phyloP scores from a whole-genome alignment of 352 stramenopile species.

The Phytophthora citrophthora region DNA sequence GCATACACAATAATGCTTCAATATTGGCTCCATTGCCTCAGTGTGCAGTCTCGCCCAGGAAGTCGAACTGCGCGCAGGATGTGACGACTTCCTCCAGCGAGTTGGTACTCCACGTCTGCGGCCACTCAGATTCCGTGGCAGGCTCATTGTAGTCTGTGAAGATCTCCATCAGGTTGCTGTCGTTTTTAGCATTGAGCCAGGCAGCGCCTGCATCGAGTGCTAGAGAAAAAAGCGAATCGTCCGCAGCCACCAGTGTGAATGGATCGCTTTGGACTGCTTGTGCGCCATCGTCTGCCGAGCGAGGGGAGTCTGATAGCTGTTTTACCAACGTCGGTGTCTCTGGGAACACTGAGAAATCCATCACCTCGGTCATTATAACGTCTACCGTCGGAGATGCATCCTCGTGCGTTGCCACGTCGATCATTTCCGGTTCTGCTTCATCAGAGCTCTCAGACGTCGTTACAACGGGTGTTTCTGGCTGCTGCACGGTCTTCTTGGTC shows the following conservation, averaged over 20 bases:
- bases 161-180: constrained; percentile 43
- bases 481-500: constrained; percentile 27
- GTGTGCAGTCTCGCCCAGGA: constrained; percentile 25
- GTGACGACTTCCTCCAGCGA: constrained; percentile 50
- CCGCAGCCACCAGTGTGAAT: constrained; percentile 27
- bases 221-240: constrained; percentile 35
- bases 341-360: constrained; percentile 17
- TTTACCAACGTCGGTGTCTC: constrained; percentile 11
- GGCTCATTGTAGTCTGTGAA: constrained; percentile 55
- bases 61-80: constrained; percentile 39
- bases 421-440: constrained; percentile 1
- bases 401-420: neutral
- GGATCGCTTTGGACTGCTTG: constrained; percentile 16
- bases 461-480: neutral
- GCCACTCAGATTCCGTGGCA: constrained; percentile 31
- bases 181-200: constrained; percentile 24
- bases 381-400: constrained; percentile 1
- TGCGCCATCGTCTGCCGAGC: constrained; percentile 36
- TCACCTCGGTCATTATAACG: constrained; percentile 9
- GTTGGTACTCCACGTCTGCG: constrained; percentile 60
- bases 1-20: constrained; percentile 15
- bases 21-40: constrained; percentile 3
- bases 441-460: constrained; percentile 1
- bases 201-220: constrained; percentile 11
- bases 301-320: constrained; percentile 42